These are phyloP conservation scores for Solanum acaule DNA, from an alignment of 257 asterid species.

Conservation along the genomic window DNA sequence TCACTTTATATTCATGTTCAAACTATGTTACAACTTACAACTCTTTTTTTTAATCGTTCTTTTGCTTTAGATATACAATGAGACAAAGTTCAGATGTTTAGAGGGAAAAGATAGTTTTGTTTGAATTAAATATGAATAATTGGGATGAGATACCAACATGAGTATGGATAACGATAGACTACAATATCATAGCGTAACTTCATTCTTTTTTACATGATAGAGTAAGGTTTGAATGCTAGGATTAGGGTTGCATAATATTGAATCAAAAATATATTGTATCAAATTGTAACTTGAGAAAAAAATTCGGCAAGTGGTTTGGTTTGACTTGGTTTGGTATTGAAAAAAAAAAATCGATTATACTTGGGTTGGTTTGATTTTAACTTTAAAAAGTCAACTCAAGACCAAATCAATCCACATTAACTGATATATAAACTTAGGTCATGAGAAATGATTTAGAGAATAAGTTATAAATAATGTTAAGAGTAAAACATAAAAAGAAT, in stretches of 20 bases:
- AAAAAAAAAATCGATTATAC: too few relatives aligned
- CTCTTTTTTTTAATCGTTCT: neutral
- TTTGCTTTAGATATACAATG: neutral
- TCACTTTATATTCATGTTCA: conserved; percentile 4
- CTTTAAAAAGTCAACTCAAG: too few relatives aligned
- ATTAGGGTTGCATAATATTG: too few relatives aligned
- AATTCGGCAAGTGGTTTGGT: too few relatives aligned
- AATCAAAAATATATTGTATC: too few relatives aligned
- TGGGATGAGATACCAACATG: neutral
- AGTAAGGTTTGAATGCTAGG: neutral
- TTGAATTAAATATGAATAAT: neutral
- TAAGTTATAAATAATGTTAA: too few relatives aligned
- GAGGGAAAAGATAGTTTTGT: neutral
- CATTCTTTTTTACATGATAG: neutral
- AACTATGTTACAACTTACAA: conserved; percentile 3
- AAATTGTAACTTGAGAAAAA: too few relatives aligned
- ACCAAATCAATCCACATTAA: too few relatives aligned
- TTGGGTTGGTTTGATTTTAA: too few relatives aligned
- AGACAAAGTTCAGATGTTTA: neutral
- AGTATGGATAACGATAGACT: neutral
- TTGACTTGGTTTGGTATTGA: too few relatives aligned
- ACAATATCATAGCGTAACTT: neutral
- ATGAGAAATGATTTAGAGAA: neutral
- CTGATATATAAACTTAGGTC: neutral
- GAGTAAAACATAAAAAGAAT: too few relatives aligned